These are phyloP conservation scores for Penicillium egyptiacum DNA, from an alignment of 495 filamentous ascomycete species.

Conservation along the genomic window DNA sequence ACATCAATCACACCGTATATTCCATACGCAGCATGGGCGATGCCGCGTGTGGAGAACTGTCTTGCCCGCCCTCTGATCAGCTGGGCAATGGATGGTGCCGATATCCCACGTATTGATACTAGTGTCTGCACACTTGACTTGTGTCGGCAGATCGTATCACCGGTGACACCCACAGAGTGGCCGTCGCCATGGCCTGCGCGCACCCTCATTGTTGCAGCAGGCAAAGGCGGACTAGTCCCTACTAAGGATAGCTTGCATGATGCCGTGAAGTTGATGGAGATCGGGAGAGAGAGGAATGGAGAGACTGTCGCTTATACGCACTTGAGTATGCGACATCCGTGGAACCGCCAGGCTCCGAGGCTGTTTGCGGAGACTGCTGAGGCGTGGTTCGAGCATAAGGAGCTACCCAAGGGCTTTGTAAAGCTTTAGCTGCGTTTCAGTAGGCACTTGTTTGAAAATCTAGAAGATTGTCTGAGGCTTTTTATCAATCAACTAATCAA, in stretches of 20 bases:
- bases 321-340: slow-evolving; percentile 17
- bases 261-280: slow-evolving; percentile 9
- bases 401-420: slow-evolving; percentile 19
- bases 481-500: too few species aligned
- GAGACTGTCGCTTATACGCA: slow-evolving; percentile 14
- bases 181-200: slow-evolving; percentile 4
- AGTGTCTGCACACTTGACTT: slow-evolving; percentile 1
- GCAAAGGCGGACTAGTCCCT: slow-evolving; percentile 7
- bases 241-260: neutral
- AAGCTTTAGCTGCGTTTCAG: neutral
- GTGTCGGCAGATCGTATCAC: neutral
- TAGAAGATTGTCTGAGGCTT: too few species aligned
- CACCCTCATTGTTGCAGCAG: slow-evolving; percentile 11
- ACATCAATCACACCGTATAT: slow-evolving; percentile 2
- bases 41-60: slow-evolving; percentile 12
- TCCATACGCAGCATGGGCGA: slow-evolving; percentile 12
- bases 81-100: slow-evolving; percentile 20
- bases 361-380: slow-evolving; percentile 15
- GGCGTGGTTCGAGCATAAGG: slow-evolving; percentile 14
- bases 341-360: slow-evolving; percentile 15
- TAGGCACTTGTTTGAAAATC: neutral
- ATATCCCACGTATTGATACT: slow-evolving; percentile 8
- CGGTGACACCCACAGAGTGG: neutral
- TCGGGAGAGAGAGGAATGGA: neutral
- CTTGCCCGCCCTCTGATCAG: slow-evolving; percentile 4